Evolutionary conservation across 1,139 yeast species (phyloP).

Genomic region (Kluyveromyces marxianus): DNA sequence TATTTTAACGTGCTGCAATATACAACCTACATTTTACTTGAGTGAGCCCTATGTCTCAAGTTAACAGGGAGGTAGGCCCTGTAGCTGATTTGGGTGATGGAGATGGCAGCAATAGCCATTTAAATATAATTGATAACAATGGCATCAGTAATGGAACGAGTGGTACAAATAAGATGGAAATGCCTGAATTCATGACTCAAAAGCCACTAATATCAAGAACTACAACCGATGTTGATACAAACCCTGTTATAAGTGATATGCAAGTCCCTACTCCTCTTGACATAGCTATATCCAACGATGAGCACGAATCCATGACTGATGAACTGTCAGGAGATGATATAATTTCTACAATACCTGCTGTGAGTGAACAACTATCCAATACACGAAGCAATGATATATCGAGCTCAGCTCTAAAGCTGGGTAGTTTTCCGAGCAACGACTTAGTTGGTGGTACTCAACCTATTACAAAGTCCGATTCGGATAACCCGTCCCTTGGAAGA

Average conservation of each 20-base stretch:
- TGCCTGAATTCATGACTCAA: conserved; percentile 10
- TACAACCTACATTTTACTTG: neutral
- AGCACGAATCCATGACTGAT: neutral
- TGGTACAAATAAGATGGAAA: conserved; percentile 1
- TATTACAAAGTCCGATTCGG: neutral
- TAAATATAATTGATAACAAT: neutral
- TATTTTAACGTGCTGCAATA: neutral
- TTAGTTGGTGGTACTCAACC: neutral
- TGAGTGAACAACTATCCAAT: neutral
- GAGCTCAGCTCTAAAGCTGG: too few species aligned
- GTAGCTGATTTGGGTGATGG: neutral
- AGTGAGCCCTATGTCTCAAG: neutral
- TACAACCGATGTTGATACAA: conserved; percentile 26
- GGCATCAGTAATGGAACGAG: neutral
- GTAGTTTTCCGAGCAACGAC: neutral
- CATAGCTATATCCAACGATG: neutral
- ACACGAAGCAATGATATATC: neutral
- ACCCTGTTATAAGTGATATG: conserved; percentile 25
- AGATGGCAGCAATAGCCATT: neutral
- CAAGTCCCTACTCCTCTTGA: conserved; percentile 14
- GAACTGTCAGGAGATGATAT: neutral
- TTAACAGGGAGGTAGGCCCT: neutral
- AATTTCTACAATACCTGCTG: neutral
- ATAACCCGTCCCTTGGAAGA: neutral
- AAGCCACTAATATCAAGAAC: conserved; percentile 14